Conservation (phyloP, 805 yeast species). For the Zygoascus biomembranicola region DNA sequence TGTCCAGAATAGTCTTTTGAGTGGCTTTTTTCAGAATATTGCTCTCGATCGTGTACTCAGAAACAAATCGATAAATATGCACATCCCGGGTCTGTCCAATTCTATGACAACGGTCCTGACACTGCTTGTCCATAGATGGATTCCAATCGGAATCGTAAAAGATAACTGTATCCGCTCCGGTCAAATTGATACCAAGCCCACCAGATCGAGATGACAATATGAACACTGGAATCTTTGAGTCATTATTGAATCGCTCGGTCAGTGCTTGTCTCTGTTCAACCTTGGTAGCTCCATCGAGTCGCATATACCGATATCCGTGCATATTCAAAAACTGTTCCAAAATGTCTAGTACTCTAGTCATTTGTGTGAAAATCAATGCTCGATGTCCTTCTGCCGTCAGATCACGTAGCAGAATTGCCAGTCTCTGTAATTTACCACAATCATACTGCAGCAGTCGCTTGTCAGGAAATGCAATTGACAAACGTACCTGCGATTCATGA, state of each 20-base stretch:
- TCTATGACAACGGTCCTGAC: slow-evolving; percentile 98
- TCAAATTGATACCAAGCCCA: slow-evolving; percentile 92
- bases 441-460: slow-evolving; percentile 86
- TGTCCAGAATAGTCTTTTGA: slow-evolving; percentile 87
- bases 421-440: slow-evolving; percentile 89
- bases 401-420: slow-evolving; percentile 67
- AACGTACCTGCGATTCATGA: slow-evolving; percentile 75
- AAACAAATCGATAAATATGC: slow-evolving; percentile 91
- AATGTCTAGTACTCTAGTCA: slow-evolving; percentile 93
- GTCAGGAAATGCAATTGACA: slow-evolving; percentile 94
- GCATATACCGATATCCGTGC: slow-evolving; percentile 89
- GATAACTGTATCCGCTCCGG: slow-evolving; percentile 98
- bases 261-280: slow-evolving; percentile 92
- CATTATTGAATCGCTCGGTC: slow-evolving; percentile 88
- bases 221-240: slow-evolving; percentile 78
- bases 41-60: slow-evolving; percentile 93
- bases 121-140: slow-evolving; percentile 98
- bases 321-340: slow-evolving; percentile 88
- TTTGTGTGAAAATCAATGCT: slow-evolving; percentile 92
- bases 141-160: slow-evolving; percentile 99
- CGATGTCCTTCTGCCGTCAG: slow-evolving; percentile 84
- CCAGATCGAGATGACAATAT: slow-evolving; percentile 95
- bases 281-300: slow-evolving; percentile 95
- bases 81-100: slow-evolving; percentile 98
- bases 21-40: slow-evolving; percentile 90